A percentile compares a stretch with the other conserved stretches of the same genome.
phyloP scores from a whole-genome alignment of 768 basidiomycete genomes.

The Russula ochroleuca region DNA sequence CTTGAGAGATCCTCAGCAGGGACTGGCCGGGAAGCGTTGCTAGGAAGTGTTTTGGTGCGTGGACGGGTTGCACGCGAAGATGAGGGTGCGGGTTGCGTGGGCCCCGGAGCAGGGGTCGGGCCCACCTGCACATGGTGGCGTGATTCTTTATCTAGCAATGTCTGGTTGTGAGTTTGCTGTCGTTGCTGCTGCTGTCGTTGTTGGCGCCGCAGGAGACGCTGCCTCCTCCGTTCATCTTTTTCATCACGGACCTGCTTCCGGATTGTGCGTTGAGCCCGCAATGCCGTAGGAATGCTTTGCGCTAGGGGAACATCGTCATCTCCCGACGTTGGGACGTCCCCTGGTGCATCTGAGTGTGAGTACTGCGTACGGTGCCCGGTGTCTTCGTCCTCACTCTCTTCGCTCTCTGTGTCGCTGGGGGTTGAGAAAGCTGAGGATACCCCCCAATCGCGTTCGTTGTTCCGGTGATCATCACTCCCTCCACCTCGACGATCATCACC shows the following conservation, averaged over 20 bases:
- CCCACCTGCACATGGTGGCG: background rate
- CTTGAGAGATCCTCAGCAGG: slow-evolving; percentile 25
- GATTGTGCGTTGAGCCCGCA: slow-evolving; percentile 78
- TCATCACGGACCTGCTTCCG: slow-evolving; percentile 68
- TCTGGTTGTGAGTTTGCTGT: slow-evolving; percentile 4
- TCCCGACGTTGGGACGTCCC: slow-evolving; percentile 5
- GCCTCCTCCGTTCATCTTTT: slow-evolving; percentile 49
- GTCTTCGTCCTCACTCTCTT: slow-evolving; percentile 43
- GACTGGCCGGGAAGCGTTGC: slow-evolving; percentile 19
- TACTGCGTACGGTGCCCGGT: slow-evolving; percentile 3
- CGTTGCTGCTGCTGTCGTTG: slow-evolving; percentile 23
- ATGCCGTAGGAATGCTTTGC: slow-evolving; percentile 73
- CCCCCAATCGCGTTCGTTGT: slow-evolving; percentile 35
- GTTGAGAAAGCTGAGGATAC: slow-evolving; percentile 32
- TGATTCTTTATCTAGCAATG: background rate
- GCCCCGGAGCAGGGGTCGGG: background rate
- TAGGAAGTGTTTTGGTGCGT: slow-evolving; percentile 26
- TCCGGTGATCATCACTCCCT: slow-evolving; percentile 40
- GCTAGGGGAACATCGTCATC: slow-evolving; percentile 84
- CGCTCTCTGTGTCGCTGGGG: slow-evolving; percentile 36
- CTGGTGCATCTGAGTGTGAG: slow-evolving; percentile 17
- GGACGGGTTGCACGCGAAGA: slow-evolving; percentile 8
- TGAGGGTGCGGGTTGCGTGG: background rate
- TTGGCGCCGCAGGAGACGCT: slow-evolving; percentile 27
- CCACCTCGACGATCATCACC: slow-evolving; percentile 29